A percentile compares a stretch with the other conserved stretches of the same genome.
phyloP scores from a whole-genome alignment of 148 eudicot genomes.

The Cornus florida region DNA sequence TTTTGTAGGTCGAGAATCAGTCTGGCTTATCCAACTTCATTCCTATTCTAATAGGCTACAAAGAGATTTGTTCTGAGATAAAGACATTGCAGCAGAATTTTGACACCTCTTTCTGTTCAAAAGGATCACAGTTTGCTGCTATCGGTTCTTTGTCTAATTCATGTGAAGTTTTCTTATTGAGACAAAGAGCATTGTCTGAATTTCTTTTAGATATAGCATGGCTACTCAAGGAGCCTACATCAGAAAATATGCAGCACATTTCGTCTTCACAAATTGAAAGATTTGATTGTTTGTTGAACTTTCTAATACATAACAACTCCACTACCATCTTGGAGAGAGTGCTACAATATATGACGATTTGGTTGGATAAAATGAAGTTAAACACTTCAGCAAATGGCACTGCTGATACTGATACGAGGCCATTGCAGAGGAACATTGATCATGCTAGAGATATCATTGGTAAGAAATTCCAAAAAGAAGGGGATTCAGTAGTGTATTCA shows the following conservation, averaged over 20 bases:
- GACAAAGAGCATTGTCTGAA: slow-evolving; percentile 56
- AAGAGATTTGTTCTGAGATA: slow-evolving; percentile 75
- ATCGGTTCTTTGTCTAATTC: slow-evolving; percentile 27
- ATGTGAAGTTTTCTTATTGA: slow-evolving; percentile 47
- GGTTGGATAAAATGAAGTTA: slow-evolving; percentile 37
- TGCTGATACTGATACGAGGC: slow-evolving; percentile 42
- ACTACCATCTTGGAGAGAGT: slow-evolving; percentile 55
- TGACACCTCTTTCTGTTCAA: slow-evolving; percentile 33
- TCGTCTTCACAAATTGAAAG: slow-evolving; percentile 57
- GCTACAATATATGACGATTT: slow-evolving; percentile 26
- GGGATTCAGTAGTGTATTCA: slow-evolving; percentile 10
- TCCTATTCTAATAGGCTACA: slow-evolving; percentile 77
- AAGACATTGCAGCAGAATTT: slow-evolving; percentile 54
- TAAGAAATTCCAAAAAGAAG: slow-evolving; percentile 35
- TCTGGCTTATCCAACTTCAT: slow-evolving; percentile 85
- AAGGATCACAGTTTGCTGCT: slow-evolving; percentile 25
- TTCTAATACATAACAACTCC: slow-evolving; percentile 56
- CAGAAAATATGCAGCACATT: slow-evolving; percentile 40
- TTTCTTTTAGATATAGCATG: slow-evolving; percentile 73
- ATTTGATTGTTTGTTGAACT: slow-evolving; percentile 48
- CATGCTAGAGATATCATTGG: slow-evolving; percentile 44
- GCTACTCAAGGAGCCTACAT: slow-evolving; percentile 67
- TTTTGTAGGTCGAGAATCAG: slow-evolving; percentile 80
- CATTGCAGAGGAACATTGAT: slow-evolving; percentile 36
- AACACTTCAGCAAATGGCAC: slow-evolving; percentile 27